phyloP scores from a whole-genome alignment of 2,329 filamentous ascomycete species.

The Colletotrichum sp. region DNA sequence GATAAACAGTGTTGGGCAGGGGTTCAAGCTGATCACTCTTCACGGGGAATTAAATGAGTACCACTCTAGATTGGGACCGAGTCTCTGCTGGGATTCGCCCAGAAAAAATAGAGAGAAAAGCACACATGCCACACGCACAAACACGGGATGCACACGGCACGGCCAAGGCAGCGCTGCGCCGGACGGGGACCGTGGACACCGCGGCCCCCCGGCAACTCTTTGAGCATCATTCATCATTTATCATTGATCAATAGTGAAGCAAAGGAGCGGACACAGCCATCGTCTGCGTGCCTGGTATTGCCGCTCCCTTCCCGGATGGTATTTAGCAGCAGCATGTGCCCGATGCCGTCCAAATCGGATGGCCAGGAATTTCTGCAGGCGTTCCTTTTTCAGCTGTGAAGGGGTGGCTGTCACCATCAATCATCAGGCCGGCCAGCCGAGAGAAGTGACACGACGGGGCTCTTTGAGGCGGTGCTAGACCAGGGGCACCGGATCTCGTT shows the following conservation, averaged over 20 bases:
- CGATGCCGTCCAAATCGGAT: neutral
- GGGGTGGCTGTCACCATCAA: neutral
- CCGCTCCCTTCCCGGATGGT: neutral
- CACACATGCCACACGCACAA: neutral
- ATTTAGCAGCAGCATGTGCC: neutral
- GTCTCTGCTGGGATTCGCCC: neutral
- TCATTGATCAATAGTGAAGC: neutral
- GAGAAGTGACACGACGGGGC: neutral
- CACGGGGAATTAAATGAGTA: neutral
- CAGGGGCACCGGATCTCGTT: neutral
- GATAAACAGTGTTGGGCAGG: neutral
- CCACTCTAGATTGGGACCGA: neutral
- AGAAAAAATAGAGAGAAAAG: neutral
- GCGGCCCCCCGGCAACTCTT: neutral
- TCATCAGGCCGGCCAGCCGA: neutral
- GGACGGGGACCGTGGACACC: neutral
- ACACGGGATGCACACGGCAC: neutral
- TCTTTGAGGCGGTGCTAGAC: neutral
- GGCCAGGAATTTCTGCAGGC: neutral
- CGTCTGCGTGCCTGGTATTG: neutral
- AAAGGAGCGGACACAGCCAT: neutral
- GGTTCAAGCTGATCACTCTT: neutral
- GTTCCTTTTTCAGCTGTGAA: constrained; percentile 10
- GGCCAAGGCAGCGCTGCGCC: neutral
- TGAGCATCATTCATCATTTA: neutral